A percentile compares a stretch with the other conserved stretches of the same genome.
Evolutionary conservation across 192 early-diverging fungal species (phyloP).

Genomic region (Gaertneriomyces semiglobifer): DNA sequence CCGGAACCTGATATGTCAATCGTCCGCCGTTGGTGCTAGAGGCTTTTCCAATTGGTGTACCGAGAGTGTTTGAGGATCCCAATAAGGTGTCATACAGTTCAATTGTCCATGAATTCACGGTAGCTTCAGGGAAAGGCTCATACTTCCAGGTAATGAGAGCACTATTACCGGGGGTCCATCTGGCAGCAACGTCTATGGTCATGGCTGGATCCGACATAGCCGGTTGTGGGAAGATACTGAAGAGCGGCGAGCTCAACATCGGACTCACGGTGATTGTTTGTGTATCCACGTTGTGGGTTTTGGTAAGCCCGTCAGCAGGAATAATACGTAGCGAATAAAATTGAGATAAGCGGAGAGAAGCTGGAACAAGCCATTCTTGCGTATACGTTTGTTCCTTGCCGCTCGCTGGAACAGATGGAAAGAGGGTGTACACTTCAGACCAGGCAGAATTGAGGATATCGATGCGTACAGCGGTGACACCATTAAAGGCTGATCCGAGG

Average conservation of each 20-base stretch:
- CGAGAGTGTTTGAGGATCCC: slow-evolving; percentile 6
- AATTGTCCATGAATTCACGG: slow-evolving; percentile 9
- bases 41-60: background rate
- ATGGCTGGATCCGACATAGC: slow-evolving; percentile 11
- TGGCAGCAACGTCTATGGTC: background rate
- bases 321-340: slow-evolving; percentile 16
- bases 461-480: slow-evolving; percentile 10
- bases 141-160: background rate
- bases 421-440: slow-evolving; percentile 11
- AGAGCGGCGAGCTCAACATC: slow-evolving; percentile 9
- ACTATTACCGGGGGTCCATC: background rate
- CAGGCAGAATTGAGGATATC: slow-evolving; percentile 14
- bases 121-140: background rate
- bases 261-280: background rate
- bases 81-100: slow-evolving; percentile 17
- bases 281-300: background rate
- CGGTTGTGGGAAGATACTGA: slow-evolving; percentile 3
- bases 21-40: background rate
- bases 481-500: slow-evolving; percentile 13
- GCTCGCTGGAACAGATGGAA: background rate
- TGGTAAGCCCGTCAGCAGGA: background rate
- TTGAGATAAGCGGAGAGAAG: slow-evolving; percentile 5
- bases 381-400: slow-evolving; percentile 2
- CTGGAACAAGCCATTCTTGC: slow-evolving; percentile 15
- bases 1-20: slow-evolving; percentile 1